A percentile compares a stretch with the other conserved stretches of the same genome.
These are phyloP conservation scores for Penicillium italicum DNA, from an alignment of 2,329 filamentous ascomycete species.

Conservation along the genomic window DNA sequence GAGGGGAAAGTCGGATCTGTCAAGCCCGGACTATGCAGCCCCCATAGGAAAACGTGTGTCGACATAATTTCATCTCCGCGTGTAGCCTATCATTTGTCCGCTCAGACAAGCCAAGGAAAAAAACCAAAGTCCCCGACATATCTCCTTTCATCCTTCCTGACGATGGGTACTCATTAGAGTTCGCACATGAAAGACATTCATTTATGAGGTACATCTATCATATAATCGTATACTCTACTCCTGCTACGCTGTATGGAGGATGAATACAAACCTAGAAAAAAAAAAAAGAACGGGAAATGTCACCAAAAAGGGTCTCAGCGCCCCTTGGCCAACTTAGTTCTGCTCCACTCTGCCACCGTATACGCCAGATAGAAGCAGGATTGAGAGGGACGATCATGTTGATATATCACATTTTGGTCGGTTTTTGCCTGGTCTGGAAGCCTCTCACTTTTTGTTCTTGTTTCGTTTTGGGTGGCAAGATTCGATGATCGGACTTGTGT, in stretches of 20 bases:
- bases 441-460: background rate
- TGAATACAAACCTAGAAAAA: background rate
- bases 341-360: background rate
- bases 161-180: background rate
- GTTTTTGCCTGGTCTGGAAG: background rate
- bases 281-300: background rate
- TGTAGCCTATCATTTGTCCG: background rate
- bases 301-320: background rate
- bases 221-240: no score
- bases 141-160: background rate
- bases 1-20: slow-evolving; percentile 15
- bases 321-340: background rate
- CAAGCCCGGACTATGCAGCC: background rate
- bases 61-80: background rate
- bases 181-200: background rate
- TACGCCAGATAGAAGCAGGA: background rate
- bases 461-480: background rate
- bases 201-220: background rate
- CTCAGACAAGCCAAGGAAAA: background rate
- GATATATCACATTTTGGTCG: background rate
- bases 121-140: background rate
- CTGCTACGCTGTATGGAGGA: background rate
- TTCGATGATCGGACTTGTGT: background rate
- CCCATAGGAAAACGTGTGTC: background rate
- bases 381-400: background rate